These are phyloP conservation scores for Annona cherimola DNA, from an alignment of 164 flowering plant genomes.

Conservation along the genomic window DNA sequence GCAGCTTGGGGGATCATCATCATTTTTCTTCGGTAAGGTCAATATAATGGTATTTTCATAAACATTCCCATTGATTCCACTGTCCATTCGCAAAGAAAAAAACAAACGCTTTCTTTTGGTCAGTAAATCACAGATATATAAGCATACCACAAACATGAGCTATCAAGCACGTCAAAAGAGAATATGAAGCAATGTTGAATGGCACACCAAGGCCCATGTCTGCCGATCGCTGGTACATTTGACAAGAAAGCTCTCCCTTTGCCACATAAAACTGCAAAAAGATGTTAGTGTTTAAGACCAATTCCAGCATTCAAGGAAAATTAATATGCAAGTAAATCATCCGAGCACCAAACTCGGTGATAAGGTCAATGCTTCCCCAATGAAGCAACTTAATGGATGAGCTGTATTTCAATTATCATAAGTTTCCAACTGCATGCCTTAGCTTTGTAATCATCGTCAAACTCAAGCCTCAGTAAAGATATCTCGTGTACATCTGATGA, in stretches of 20 bases:
- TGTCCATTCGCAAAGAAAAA: background rate
- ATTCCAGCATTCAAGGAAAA: constrained; percentile 7
- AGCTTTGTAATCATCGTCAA: background rate
- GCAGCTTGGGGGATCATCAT: background rate
- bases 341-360: background rate
- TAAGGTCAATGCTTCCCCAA: background rate
- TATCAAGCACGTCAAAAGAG: constrained; percentile 83
- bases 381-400: background rate
- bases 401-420: background rate
- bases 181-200: constrained; percentile 91
- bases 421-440: background rate
- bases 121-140: background rate
- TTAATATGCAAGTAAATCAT: background rate
- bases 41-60: background rate
- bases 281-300: background rate
- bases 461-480: background rate
- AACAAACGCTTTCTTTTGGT: background rate
- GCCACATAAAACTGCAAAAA: constrained; percentile 79
- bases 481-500: too few species aligned
- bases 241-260: constrained; percentile 88
- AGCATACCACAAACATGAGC: constrained; percentile 94
- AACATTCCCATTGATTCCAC: too few species aligned
- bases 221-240: constrained; percentile 95
- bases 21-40: background rate
- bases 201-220: constrained; percentile 99